Base-by-base conservation (phyloP, 176 grass and related monocot species). In the Carex cristatella region DNA sequence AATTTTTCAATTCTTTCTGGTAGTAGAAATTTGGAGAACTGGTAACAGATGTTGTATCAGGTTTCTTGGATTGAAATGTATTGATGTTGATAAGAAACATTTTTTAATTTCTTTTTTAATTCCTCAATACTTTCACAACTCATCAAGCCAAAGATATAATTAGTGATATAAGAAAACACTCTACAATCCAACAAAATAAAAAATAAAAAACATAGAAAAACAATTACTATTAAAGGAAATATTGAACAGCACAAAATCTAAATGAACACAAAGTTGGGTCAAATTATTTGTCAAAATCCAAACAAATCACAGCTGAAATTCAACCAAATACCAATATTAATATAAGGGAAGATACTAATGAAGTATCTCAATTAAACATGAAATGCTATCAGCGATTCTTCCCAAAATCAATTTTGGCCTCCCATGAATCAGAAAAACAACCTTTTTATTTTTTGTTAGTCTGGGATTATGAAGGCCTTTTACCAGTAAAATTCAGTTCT, bases 361-460 rank as follows among this genome's bases (percentile, higher is more conserved):
- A 78, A 78, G 51, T 49, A 78, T 32, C 10, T 78, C 73, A 32
- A 78, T 78, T 10, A 30, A 78, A 56, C 56, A 7, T 3, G 6
- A 78, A 33, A 33, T 33, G 33, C 33, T 33, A 33, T 33, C 33
- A 33, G 33, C 33, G 33, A 33, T 33, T 33, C 53, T 56, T 78
- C 73, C 73, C 49, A 76, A 2, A 2, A 2, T 78, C 51, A 32
- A 27, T 78, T 8, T 78, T 11, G 73, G 73, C 73, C 73, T 33
- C 51, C 73, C 73, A 78, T 78, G 73, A 78, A 78, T 78, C 72
- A 76, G 72, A 76, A 8, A 78, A 78, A 78, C 73, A 78, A 71
- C 16, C 15, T 1, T 55, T 5, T 35, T 0, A 69, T 30, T 28
- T 40, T 15, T 1, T 15, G 73, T 78, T 78, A 78, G 10, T 78